These are phyloP conservation scores for Populus simonii DNA, from an alignment of 345 rosid genomes.

Conservation along the genomic window DNA sequence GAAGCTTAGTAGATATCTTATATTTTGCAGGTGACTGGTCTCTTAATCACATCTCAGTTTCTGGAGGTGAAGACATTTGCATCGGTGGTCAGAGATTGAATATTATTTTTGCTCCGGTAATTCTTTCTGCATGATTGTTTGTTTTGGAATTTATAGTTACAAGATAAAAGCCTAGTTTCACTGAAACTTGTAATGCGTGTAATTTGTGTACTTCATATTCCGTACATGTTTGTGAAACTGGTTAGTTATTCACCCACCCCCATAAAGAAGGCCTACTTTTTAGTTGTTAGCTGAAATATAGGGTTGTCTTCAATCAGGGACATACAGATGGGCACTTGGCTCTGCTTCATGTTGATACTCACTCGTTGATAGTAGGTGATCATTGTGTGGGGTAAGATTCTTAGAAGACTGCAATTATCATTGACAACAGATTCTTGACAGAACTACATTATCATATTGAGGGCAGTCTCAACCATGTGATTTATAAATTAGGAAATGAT, in stretches of 20 bases:
- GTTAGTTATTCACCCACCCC: neutral
- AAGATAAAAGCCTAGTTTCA: neutral
- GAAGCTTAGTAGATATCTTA: slow-evolving; percentile 17
- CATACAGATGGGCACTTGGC: slow-evolving; percentile 91
- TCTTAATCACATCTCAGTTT: slow-evolving; percentile 54
- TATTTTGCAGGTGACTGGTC: slow-evolving; percentile 67
- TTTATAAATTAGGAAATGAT: neutral
- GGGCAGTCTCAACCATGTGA: neutral
- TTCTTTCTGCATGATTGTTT: neutral
- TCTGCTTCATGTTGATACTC: slow-evolving; percentile 60
- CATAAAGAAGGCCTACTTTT: neutral
- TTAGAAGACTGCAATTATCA: neutral
- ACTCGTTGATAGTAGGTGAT: slow-evolving; percentile 78
- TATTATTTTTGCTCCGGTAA: slow-evolving; percentile 73
- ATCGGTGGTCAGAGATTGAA: slow-evolving; percentile 72
- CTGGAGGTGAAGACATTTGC: slow-evolving; percentile 72
- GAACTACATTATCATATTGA: neutral
- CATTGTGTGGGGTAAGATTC: slow-evolving; percentile 89
- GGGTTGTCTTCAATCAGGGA: slow-evolving; percentile 51
- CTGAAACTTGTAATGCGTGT: too few species aligned
- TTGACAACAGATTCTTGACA: neutral
- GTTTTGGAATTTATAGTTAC: neutral
- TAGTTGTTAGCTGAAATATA: neutral
- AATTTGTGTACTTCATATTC: too few species aligned
- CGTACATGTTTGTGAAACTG: too few species aligned